phyloP scores from a whole-genome alignment of 495 filamentous ascomycete species.

The Xylaria bambusicola region DNA sequence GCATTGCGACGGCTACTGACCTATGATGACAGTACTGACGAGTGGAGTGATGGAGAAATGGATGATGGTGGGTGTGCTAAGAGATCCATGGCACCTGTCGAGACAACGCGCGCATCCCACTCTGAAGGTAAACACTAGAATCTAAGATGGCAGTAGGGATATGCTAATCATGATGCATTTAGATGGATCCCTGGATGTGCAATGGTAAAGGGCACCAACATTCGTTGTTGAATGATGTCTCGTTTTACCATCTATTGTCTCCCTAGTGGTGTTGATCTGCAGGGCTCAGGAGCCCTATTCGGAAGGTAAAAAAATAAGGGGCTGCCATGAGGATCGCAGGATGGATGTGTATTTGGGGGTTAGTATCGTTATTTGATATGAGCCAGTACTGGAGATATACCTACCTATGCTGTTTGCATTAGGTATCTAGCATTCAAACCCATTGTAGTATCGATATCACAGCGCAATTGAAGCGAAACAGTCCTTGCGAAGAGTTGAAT shows the following conservation, averaged over 20 bases:
- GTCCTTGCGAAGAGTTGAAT: conserved; percentile 10
- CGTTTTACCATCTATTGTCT: neutral
- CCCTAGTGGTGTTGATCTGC: neutral
- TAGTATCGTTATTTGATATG: no score
- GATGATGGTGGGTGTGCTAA: conserved; percentile 30
- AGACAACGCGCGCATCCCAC: neutral
- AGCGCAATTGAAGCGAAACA: neutral
- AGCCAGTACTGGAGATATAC: no score
- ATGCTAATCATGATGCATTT: neutral
- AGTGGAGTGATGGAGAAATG: conserved; percentile 31
- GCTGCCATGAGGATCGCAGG: no score
- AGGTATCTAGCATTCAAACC: no score
- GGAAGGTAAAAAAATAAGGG: no score
- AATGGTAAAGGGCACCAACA: neutral
- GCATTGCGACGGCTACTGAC: neutral
- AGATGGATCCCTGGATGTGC: neutral
- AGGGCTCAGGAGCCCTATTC: no score
- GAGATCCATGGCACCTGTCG: conserved; percentile 12
- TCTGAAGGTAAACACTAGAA: neutral
- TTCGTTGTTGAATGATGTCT: neutral
- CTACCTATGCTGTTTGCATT: no score
- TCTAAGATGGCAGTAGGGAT: neutral
- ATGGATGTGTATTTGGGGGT: no score
- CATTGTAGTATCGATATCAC: neutral
- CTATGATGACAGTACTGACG: conserved; percentile 9